Base-by-base conservation (phyloP, 139 green algal genomes). In the Chlamydomonas applanata region DNA sequence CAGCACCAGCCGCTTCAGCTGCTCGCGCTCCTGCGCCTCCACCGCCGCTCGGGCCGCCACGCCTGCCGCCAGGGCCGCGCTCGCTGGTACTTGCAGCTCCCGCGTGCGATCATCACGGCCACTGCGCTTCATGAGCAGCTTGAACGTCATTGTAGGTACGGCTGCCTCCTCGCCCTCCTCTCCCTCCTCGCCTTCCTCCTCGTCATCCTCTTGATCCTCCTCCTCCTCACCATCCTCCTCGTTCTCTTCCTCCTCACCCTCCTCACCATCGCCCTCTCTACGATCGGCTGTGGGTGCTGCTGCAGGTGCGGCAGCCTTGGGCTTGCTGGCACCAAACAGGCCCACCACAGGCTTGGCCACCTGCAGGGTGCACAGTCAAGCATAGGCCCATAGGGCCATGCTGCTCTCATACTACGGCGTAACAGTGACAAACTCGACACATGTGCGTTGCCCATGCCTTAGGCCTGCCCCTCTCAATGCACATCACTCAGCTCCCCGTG, bases 1-100 rank as follows among this genome's bases (percentile, higher is more conserved):
- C 72, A 97, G 86, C 35, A 93, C 86, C 40, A 94, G 89, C n/a
- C 84, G 79, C 83, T 97, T 97, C 64, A 96, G 88, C 60, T 91
- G 75, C 54, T 81, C 79, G 17, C 86, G 79, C 86, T 96, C 91
- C 19, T 69, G 74, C 56, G 85, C 89, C 80, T 96, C 91, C 7
- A 71, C 81, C 29, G 75, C 66, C 49, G 86, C 71, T 22, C 82
- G 69, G 25, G 72, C 77, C 59, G 73, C 68, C 34, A 88, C 52
- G 0, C 64, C 78, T 30, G 82, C 60, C 2, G 85, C 89, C 35
- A 93, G 67, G 0, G 77, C 75, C 0, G 82, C 68, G 36, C 67
- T 80, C 5, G 72, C 69, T 0, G 89, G 87, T n/a, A 93, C 72
- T 81, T 93, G 82, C 54, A 86, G 49, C 74, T 87, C 83, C 65